phyloP scores from a whole-genome alignment of 441 rosid genomes.

The Gossypium lobatum region DNA sequence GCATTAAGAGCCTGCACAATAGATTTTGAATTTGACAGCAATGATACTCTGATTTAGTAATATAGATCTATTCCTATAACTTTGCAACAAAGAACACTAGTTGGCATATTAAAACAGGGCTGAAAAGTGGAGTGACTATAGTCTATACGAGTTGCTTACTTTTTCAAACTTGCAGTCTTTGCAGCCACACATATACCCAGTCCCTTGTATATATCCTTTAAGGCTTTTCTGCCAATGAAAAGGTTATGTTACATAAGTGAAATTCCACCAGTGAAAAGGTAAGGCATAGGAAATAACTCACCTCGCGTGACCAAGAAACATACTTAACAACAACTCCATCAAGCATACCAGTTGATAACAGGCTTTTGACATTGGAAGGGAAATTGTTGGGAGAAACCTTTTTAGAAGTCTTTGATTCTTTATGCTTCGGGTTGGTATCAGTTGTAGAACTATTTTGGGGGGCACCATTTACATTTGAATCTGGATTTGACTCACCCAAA shows the following conservation, averaged over 20 bases:
- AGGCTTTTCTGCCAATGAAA: slow-evolving; percentile 32
- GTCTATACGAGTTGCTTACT: slow-evolving; percentile 20
- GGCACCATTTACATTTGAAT: slow-evolving; percentile 20
- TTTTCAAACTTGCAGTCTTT: slow-evolving; percentile 31
- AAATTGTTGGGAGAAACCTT: slow-evolving; percentile 35
- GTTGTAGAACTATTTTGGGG: slow-evolving; percentile 20
- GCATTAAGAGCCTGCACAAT: slow-evolving; percentile 43
- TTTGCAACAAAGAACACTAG: not conserved
- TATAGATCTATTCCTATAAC: not conserved
- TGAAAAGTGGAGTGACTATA: not conserved
- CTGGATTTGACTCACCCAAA: slow-evolving; percentile 19
- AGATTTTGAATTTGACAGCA: slow-evolving; percentile 3
- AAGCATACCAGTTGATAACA: slow-evolving; percentile 47
- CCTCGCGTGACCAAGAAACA: slow-evolving; percentile 49
- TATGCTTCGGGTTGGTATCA: slow-evolving; percentile 23
- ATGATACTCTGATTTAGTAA: slow-evolving; percentile 4
- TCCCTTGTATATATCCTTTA: slow-evolving; percentile 36
- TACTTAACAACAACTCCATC: slow-evolving; percentile 47
- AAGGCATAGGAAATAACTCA: slow-evolving; percentile 12
- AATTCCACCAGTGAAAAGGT: not conserved
- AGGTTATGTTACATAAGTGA: not conserved
- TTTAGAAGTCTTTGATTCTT: slow-evolving; percentile 33
- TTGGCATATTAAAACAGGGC: not conserved
- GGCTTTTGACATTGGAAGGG: slow-evolving; percentile 46
- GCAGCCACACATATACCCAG: slow-evolving; percentile 45